Base-by-base conservation (phyloP, 106 monocot genomes). In the Triglochin maritima region DNA sequence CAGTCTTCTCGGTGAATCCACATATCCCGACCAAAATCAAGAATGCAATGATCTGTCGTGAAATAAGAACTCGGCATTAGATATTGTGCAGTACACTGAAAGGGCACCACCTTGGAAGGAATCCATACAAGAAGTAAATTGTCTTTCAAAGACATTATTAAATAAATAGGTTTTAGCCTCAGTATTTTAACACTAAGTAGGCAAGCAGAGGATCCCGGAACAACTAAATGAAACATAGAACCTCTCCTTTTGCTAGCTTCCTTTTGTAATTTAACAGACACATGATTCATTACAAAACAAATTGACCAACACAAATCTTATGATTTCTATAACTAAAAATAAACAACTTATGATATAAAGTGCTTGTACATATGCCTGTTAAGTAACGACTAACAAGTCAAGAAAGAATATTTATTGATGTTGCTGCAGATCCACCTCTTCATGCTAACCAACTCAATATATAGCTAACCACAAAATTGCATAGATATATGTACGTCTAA, bases 1-100 rank as follows among this genome's bases (percentile, higher is more conserved):
- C 96, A 96, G 70, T 96, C 96, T 52, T 88, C 90, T 67, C 83
- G 77, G 59, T 88, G 78, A 15, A 96, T 84, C 96, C 96, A 96
- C 42, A 78, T 85, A 60, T 96, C 96, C 10, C 88, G 82, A 13
- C 81, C 78, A 64, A 84, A 72, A 69, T 96, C 96, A 44, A 96
- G 87, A 54, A 96, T 77, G 17, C 83, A 72, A 96, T 81, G 71
- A 96, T 91, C 96, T 96, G 68, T 43, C 29, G 29, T 29, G 29
- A 0, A 29, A 29, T 29, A 29, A 29, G 29, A 29, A 29, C 29
- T 29, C 29, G 1, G 29, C 29, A 29, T 29, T 29, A 49, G 13
- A 0, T 63, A 48, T 52, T 2, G 52, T 52, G 9, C 52, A 52
- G 9, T 11, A 6, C 0, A 8, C 11, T 52, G 52, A 8, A 11